Percentiles rank a stretch among this genome's conserved stretches.
Evolutionary conservation across 208 protist species (phyloP).

Genomic region (Acanthamoeba healyi): DNA sequence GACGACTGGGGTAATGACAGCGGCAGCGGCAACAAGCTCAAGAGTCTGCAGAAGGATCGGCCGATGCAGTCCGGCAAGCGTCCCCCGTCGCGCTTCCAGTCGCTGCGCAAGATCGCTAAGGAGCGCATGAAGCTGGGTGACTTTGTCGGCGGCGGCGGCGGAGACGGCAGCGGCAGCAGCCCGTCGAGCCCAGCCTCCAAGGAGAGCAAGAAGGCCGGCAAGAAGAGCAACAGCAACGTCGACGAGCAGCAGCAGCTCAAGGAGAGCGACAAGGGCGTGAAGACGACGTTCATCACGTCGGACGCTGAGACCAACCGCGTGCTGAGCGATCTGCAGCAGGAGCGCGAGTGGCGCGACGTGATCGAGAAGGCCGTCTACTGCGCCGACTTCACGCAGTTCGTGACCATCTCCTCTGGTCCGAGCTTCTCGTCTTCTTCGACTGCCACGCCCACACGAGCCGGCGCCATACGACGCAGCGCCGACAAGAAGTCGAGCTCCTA

Average conservation of each 20-base stretch:
- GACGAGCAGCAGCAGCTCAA: background rate
- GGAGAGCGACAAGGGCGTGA: background rate
- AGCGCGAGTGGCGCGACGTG: slow-evolving; percentile 10
- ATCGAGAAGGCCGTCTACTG: slow-evolving; percentile 26
- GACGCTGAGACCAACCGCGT: slow-evolving; percentile 31
- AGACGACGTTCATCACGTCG: background rate
- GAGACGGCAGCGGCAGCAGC: background rate
- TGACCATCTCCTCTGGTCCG: background rate
- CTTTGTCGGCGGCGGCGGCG: background rate
- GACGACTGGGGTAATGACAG: background rate
- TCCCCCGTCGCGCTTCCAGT: slow-evolving; percentile 8
- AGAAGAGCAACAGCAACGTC: background rate
- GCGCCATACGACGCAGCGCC: background rate
- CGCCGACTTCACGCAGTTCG: slow-evolving; percentile 2
- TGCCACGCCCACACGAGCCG: background rate
- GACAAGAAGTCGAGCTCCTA: background rate
- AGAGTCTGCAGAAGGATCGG: slow-evolving; percentile 51
- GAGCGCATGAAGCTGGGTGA: background rate
- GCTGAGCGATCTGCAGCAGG: background rate
- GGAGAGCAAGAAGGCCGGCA: background rate
- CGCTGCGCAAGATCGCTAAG: slow-evolving; percentile 2
- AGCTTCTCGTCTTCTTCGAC: background rate
- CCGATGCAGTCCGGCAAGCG: slow-evolving; percentile 18
- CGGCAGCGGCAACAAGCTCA: background rate
- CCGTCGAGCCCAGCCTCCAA: background rate